Conservation (phyloP, 1,284 basidiomycete genomes). For the Veloporphyrellus conicus region DNA sequence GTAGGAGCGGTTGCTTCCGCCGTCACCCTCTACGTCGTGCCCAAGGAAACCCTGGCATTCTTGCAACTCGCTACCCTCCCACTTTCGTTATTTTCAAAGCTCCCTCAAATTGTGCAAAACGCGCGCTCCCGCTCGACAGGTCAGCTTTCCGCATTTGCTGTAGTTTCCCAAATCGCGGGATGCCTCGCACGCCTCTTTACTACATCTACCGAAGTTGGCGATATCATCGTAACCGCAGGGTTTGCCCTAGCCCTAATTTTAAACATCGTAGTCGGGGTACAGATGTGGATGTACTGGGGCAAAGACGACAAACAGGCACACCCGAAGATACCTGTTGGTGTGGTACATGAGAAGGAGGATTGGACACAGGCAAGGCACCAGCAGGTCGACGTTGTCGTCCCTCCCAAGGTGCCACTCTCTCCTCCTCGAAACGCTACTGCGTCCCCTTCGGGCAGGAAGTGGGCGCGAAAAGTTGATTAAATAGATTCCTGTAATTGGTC, state of each 20-base stretch:
- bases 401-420: constrained; percentile 38
- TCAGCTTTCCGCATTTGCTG: constrained; percentile 85
- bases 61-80: constrained; percentile 80
- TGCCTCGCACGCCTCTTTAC: constrained; percentile 89
- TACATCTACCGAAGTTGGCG: constrained; percentile 80
- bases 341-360: constrained; percentile 29
- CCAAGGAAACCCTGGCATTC: constrained; percentile 51
- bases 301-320: constrained; percentile 43
- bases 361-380: constrained; percentile 29
- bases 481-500: constrained; percentile 14
- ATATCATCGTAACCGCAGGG: constrained; percentile 72
- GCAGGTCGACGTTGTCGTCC: constrained; percentile 42
- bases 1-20: constrained; percentile 39
- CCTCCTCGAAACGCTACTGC: constrained; percentile 37
- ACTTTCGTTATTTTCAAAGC: constrained; percentile 79
- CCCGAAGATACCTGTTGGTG: constrained; percentile 19
- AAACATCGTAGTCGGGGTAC: constrained; percentile 74
- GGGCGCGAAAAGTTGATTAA: constrained; percentile 69
- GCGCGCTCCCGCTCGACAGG: constrained; percentile 72
- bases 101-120: constrained; percentile 84
- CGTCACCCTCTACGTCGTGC: constrained; percentile 48
- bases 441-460: constrained; percentile 53
- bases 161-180: constrained; percentile 77
- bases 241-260: constrained; percentile 76
- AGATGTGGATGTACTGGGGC: constrained; percentile 83